Evolutionary conservation across 129 eudicot species (phyloP).

Genomic region (Helichrysum umbraculigerum): DNA sequence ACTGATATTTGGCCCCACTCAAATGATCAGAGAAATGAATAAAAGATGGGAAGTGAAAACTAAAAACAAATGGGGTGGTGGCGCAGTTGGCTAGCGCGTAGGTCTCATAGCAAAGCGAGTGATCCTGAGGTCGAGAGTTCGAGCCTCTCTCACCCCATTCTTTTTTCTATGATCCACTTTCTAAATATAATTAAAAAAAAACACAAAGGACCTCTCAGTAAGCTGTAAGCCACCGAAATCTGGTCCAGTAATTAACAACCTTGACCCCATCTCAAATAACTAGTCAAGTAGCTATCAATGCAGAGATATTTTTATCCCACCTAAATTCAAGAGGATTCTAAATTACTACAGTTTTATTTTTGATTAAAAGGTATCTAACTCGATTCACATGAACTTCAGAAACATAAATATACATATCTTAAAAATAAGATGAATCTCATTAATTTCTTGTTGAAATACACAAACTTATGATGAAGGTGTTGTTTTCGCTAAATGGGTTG

Average conservation of each 20-base stretch:
- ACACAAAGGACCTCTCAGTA: neutral
- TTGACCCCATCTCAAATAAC: neutral
- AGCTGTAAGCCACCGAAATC: neutral
- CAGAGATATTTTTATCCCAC: neutral
- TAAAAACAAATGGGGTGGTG: slow-evolving; percentile 73
- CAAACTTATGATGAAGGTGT: neutral
- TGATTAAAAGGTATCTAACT: too few species aligned
- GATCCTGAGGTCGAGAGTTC: slow-evolving; percentile 99
- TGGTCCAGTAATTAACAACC: slow-evolving; percentile 11
- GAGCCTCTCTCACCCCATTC: slow-evolving; percentile 95
- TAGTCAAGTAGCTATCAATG: neutral
- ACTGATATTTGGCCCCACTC: too few species aligned
- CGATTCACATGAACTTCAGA: neutral
- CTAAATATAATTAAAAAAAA: neutral
- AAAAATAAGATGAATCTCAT: neutral
- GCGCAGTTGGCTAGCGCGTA: slow-evolving; percentile 99
- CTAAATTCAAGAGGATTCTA: too few species aligned
- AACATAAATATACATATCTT: neutral
- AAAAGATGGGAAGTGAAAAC: neutral
- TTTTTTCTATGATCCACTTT: neutral
- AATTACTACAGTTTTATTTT: too few species aligned
- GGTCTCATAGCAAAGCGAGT: slow-evolving; percentile 90
- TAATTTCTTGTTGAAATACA: neutral
- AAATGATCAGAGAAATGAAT: neutral
- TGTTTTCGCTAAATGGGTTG: neutral